phyloP scores from a whole-genome alignment of 169 alveolate genomes.

The Cardiosporidium cionae region DNA sequence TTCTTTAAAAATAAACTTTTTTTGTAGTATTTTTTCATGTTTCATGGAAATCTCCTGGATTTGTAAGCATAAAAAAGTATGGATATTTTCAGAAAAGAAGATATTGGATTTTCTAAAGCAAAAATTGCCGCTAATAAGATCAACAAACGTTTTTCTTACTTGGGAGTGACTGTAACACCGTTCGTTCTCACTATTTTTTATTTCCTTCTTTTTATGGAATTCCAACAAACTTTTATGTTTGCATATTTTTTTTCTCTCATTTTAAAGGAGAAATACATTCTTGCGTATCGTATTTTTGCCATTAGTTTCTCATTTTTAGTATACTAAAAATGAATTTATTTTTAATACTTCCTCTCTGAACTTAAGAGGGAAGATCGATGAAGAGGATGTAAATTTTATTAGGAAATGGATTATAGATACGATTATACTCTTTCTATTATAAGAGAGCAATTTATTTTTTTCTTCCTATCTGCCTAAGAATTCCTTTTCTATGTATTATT shows the following conservation, averaged over 20 bases:
- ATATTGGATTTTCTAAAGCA: constrained; percentile 76
- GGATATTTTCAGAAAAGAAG: constrained; percentile 42
- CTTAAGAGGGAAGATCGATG: neutral
- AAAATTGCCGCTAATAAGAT: constrained; percentile 75
- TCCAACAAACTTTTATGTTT: too few species aligned
- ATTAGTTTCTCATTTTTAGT: neutral
- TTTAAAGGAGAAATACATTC: neutral
- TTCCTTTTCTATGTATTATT: neutral
- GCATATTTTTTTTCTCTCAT: neutral
- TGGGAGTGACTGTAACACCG: constrained; percentile 32
- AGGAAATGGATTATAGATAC: too few species aligned
- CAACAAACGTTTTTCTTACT: constrained; percentile 42
- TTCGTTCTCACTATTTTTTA: neutral
- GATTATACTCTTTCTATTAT: too few species aligned
- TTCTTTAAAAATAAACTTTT: too few species aligned
- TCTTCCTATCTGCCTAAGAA: neutral
- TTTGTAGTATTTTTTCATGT: too few species aligned
- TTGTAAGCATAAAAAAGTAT: too few species aligned
- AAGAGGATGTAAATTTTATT: neutral
- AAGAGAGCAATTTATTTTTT: neutral
- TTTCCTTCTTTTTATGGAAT: too few species aligned
- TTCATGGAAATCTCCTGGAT: too few species aligned
- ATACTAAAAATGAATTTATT: neutral
- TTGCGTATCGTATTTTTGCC: neutral
- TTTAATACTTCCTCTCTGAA: neutral